phyloP scores from a whole-genome alignment of 306 rosid genomes.

The Elaeagnus macrophylla region DNA sequence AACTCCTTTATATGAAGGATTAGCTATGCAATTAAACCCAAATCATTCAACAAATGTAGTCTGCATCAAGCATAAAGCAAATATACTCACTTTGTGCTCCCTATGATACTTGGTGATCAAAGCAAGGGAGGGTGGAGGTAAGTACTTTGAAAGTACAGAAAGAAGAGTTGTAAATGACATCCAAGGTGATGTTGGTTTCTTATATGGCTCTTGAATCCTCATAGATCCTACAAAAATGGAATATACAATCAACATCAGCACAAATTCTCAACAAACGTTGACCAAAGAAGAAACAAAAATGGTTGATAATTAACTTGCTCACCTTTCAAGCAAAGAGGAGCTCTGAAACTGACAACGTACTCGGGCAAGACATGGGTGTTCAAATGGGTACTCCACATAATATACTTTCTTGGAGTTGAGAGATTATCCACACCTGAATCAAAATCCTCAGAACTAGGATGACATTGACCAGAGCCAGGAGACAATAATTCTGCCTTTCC shows the following conservation, averaged over 20 bases:
- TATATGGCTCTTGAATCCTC: constrained; percentile 26
- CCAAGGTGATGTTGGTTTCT: constrained; percentile 75
- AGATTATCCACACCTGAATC: constrained; percentile 70
- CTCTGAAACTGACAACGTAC: constrained; percentile 51
- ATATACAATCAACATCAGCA: neutral
- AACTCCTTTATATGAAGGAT: too few species aligned
- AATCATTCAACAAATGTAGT: too few species aligned
- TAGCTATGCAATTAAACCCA: too few species aligned
- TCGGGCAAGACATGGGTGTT: constrained; percentile 80
- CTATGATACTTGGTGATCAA: constrained; percentile 43
- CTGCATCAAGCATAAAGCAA: neutral
- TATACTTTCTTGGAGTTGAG: constrained; percentile 41
- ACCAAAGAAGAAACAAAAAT: neutral
- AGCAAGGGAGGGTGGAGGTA: constrained; percentile 36
- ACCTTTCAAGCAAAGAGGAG: constrained; percentile 43
- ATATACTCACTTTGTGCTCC: constrained; percentile 40
- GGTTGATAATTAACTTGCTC: neutral
- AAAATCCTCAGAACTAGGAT: constrained; percentile 46
- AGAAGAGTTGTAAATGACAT: constrained; percentile 61
- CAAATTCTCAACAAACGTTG: neutral
- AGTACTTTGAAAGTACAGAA: constrained; percentile 43
- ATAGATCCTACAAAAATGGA: constrained; percentile 30
- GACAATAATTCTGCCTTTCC: constrained; percentile 59
- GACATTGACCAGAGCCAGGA: constrained; percentile 42
- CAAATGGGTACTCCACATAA: constrained; percentile 56